These are phyloP conservation scores for Quercus bicolor DNA, from an alignment of 306 rosid species.

Conservation along the genomic window DNA sequence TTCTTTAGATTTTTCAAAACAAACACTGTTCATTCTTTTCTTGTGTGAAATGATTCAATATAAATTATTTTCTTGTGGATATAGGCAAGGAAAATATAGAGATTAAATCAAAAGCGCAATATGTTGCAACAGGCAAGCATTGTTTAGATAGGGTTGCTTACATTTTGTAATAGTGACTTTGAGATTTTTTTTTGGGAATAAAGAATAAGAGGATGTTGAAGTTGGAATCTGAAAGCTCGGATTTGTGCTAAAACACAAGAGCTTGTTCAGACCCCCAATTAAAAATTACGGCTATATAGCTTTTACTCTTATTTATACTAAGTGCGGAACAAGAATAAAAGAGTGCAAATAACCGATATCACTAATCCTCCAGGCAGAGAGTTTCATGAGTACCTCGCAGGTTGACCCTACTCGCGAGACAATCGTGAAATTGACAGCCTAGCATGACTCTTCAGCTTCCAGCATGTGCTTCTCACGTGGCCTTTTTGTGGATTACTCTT, in stretches of 20 bases:
- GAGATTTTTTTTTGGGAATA: not conserved
- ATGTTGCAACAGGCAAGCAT: not conserved
- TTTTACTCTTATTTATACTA: too few relatives aligned
- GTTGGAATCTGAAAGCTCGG: not conserved
- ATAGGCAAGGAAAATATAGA: not conserved
- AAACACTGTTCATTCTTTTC: not conserved
- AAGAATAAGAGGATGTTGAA: not conserved
- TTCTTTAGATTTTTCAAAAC: not conserved
- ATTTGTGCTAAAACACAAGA: too few relatives aligned
- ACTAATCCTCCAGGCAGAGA: too few relatives aligned
- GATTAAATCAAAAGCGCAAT: not conserved
- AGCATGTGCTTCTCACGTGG: too few relatives aligned
- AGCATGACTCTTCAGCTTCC: accelerated
- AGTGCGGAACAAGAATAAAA: too few relatives aligned
- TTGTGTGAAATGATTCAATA: not conserved
- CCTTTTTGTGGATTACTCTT: too few relatives aligned
- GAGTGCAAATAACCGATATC: too few relatives aligned
- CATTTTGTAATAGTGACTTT: not conserved
- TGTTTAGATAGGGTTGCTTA: not conserved
- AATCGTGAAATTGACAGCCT: too few relatives aligned
- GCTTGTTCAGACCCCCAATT: too few relatives aligned
- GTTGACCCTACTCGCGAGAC: too few relatives aligned
- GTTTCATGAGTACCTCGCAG: too few relatives aligned
- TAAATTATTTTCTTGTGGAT: not conserved
- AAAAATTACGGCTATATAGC: too few relatives aligned